phyloP scores from a whole-genome alignment of 1,284 basidiomycete species.

The Cryptococcus hybrid region DNA sequence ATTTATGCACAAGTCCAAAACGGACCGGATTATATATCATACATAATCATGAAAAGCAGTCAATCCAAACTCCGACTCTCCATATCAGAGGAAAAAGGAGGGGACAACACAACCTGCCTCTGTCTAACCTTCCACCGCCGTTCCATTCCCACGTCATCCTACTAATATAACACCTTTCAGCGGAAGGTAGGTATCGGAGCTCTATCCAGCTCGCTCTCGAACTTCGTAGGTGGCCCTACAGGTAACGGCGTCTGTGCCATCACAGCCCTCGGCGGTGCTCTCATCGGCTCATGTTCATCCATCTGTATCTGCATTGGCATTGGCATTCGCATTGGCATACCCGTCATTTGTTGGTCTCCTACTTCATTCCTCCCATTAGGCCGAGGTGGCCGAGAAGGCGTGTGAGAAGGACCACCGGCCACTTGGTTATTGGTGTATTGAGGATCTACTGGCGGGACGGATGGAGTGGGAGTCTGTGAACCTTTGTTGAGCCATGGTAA shows the following conservation, averaged over 20 bases:
- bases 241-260: constrained; percentile 11
- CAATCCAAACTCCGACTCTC: no score
- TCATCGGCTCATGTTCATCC: not conserved
- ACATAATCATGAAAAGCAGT: no score
- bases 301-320: not conserved
- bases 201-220: constrained; percentile 5
- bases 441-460: not conserved
- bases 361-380: no score
- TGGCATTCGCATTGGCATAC: not conserved
- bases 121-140: no score
- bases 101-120: no score
- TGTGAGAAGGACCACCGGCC: no score
- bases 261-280: constrained; percentile 10
- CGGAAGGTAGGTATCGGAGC: constrained; percentile 12
- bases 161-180: not conserved
- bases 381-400: not conserved
- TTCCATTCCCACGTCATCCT: not conserved
- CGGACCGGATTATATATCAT: no score
- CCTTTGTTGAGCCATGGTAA: constrained; percentile 17
- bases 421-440: not conserved
- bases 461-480: not conserved
- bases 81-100: no score
- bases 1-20: no score
- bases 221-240: not conserved
- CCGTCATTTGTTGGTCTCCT: no score